These are phyloP conservation scores for Hypoxylon rubiginosum DNA, from an alignment of 2,329 filamentous ascomycete genomes.

Conservation along the genomic window DNA sequence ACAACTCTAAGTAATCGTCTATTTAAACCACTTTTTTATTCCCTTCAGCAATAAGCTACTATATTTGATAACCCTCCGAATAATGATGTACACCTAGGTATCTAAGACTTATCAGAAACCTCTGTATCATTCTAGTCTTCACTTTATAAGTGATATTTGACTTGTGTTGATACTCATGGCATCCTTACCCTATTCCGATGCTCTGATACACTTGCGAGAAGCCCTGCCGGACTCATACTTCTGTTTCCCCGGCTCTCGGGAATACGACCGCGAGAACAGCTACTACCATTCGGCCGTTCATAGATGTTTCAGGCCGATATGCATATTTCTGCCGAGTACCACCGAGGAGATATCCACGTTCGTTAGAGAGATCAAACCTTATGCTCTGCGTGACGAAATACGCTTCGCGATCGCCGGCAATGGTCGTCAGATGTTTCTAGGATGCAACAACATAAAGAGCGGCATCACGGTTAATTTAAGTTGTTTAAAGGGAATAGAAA, in stretches of 20 bases:
- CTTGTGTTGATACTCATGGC: not conserved
- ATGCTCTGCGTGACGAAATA: not conserved
- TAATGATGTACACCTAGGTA: too few relatives aligned
- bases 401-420: not conserved
- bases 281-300: not conserved
- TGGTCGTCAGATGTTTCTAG: conserved; percentile 43
- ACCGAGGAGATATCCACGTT: not conserved
- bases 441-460: conserved; percentile 58
- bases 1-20: too few relatives aligned
- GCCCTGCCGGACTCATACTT: not conserved
- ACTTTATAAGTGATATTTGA: not conserved
- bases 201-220: not conserved
- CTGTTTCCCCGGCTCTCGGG: not conserved
- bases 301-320: not conserved
- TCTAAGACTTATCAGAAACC: too few relatives aligned
- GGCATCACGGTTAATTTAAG: conserved; percentile 60
- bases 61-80: too few relatives aligned
- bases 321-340: not conserved
- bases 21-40: too few relatives aligned
- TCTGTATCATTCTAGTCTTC: too few relatives aligned
- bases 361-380: not conserved
- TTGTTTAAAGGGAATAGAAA: not conserved
- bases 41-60: too few relatives aligned
- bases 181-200: not conserved
- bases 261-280: not conserved